Conservation (phyloP, 148 eudicot species). For the Rhododendron ovatum region DNA sequence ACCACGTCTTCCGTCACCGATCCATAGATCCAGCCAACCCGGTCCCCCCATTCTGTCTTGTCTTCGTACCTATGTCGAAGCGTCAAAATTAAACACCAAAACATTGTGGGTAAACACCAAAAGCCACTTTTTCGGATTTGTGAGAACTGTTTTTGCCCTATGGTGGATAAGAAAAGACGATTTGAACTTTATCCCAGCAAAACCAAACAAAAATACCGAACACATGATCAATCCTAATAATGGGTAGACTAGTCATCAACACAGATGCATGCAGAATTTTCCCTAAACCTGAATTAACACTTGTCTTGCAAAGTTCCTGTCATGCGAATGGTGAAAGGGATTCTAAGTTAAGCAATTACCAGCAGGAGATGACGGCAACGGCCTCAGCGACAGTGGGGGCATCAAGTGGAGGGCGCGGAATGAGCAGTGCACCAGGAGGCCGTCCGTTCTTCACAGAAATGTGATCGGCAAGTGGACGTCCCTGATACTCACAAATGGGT, state of each 20-base stretch:
- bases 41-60: slow-evolving; percentile 87
- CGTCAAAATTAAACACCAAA: neutral
- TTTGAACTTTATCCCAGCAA: neutral
- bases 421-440: slow-evolving; percentile 74
- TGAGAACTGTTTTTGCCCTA: neutral
- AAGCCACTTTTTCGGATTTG: neutral
- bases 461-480: slow-evolving; percentile 86
- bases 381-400: slow-evolving; percentile 96
- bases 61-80: slow-evolving; percentile 66
- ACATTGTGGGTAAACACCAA: neutral
- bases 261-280: neutral
- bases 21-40: slow-evolving; percentile 92
- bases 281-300: neutral
- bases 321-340: neutral
- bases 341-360: slow-evolving; percentile 34
- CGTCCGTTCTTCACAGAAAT: slow-evolving; percentile 75
- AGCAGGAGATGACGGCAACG: slow-evolving; percentile 85
- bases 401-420: slow-evolving; percentile 68
- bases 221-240: neutral
- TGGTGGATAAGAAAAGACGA: neutral
- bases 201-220: neutral
- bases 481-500: slow-evolving; percentile 79
- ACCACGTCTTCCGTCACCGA: slow-evolving; percentile 92
- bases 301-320: neutral
- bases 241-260: neutral